A percentile compares a stretch with the other conserved stretches of the same genome.
phyloP scores from a whole-genome alignment of 768 basidiomycete species.

The Tricholoma saponaceum region DNA sequence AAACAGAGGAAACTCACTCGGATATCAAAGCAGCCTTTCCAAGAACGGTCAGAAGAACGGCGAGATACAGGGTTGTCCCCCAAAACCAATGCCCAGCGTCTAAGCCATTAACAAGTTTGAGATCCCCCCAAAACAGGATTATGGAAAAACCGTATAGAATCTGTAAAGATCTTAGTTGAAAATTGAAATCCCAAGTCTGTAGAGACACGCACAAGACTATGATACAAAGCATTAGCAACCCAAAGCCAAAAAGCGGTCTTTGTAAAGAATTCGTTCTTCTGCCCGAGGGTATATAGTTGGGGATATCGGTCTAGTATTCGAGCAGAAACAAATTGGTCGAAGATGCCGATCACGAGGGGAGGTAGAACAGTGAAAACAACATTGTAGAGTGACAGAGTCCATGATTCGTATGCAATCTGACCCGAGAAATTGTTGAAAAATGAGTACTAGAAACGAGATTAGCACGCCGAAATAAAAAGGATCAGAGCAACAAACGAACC shows the following conservation, averaged over 20 bases:
- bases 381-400: constrained; percentile 97
- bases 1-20: constrained; percentile 59
- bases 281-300: constrained; percentile 91
- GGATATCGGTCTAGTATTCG: constrained; percentile 96
- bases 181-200: neutral
- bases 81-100: constrained; percentile 98
- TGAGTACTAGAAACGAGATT: constrained; percentile 66
- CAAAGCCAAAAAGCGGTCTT: constrained; percentile 91
- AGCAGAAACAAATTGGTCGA: constrained; percentile 98
- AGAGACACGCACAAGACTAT: constrained; percentile 64
- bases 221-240: constrained; percentile 85
- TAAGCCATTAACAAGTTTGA: constrained; percentile 74
- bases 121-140: constrained; percentile 89
- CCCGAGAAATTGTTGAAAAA: constrained; percentile 99
- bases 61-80: constrained; percentile 95
- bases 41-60: constrained; percentile 89
- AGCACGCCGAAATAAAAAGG: neutral
- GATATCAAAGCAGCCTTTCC: constrained; percentile 97
- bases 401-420: constrained; percentile 97
- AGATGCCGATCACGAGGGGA: constrained; percentile 95
- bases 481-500: constrained; percentile 42
- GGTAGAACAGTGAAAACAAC: constrained; percentile 95
- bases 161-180: constrained; percentile 34
- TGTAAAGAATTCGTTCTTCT: constrained; percentile 91
- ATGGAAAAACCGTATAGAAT: constrained; percentile 85